Conservation (phyloP, 371 early-diverging fungal species). For the Umbelopsis sp. region DNA sequence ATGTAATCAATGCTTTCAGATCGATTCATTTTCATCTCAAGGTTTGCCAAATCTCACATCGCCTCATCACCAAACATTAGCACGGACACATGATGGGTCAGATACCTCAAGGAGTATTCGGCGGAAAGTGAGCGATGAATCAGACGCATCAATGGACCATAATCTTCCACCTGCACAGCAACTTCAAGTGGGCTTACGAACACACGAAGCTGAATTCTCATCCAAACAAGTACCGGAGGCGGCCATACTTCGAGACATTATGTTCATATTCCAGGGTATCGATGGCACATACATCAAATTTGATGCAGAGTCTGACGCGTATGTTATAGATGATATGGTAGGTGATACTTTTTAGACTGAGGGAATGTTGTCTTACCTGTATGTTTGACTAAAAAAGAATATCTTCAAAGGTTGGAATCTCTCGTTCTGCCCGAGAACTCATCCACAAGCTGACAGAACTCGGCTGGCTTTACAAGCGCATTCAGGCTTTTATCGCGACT, state of each 20-base stretch:
- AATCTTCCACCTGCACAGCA: constrained; percentile 39
- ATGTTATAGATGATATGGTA: constrained; percentile 56
- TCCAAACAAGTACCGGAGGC: constrained; percentile 60
- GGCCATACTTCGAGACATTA: constrained; percentile 78
- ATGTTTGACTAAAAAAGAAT: not conserved
- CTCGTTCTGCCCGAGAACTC: constrained; percentile 62
- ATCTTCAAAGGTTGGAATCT: constrained; percentile 45
- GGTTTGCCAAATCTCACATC: constrained; percentile 30
- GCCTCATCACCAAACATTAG: constrained; percentile 33
- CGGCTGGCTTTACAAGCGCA: constrained; percentile 71
- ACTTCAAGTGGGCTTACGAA: constrained; percentile 27
- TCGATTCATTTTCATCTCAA: constrained; percentile 21
- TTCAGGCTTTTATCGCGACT: constrained; percentile 52
- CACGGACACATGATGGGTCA: constrained; percentile 32
- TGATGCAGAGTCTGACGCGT: constrained; percentile 49
- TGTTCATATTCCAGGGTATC: constrained; percentile 93
- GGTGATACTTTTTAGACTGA: constrained; percentile 16
- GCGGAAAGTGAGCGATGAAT: constrained; percentile 36
- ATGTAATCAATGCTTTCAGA: not conserved
- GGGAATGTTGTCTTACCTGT: constrained; percentile 27
- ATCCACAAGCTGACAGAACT: constrained; percentile 65
- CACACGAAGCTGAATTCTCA: constrained; percentile 18
- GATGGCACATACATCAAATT: constrained; percentile 85
- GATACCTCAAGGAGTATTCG: constrained; percentile 37
- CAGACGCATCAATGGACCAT: constrained; percentile 21